phyloP scores from a whole-genome alignment of 371 early-diverging fungal genomes.

The Dichotomocladium elegans region DNA sequence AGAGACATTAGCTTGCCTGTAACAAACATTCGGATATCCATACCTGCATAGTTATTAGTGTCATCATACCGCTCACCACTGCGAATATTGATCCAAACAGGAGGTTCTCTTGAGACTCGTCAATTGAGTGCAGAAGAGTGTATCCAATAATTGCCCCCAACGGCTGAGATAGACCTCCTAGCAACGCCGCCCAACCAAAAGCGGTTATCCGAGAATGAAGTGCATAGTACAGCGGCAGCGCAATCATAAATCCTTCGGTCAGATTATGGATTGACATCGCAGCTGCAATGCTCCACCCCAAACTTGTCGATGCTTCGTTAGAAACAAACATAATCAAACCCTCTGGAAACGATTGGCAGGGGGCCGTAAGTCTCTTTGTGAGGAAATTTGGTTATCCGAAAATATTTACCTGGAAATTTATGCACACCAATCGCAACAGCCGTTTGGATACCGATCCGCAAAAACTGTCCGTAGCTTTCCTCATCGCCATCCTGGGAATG shows the following conservation, averaged over 20 bases:
- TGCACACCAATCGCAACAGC: slow-evolving; percentile 75
- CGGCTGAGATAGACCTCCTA: slow-evolving; percentile 67
- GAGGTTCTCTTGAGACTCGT: slow-evolving; percentile 36
- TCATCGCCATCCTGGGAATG: slow-evolving; percentile 11
- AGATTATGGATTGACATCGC: slow-evolving; percentile 81
- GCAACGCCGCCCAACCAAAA: slow-evolving; percentile 55
- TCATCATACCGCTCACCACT: slow-evolving; percentile 70
- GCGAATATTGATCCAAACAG: slow-evolving; percentile 53
- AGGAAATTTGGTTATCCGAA: background rate
- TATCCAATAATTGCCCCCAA: slow-evolving; percentile 60
- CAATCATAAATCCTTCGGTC: slow-evolving; percentile 77
- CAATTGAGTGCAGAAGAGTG: slow-evolving; percentile 37
- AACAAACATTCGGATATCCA: background rate
- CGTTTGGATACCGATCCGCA: slow-evolving; percentile 67
- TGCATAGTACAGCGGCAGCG: slow-evolving; percentile 70
- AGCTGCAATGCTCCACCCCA: slow-evolving; percentile 68
- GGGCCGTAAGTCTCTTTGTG: background rate
- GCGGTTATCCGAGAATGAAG: slow-evolving; percentile 59
- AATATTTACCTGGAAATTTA: slow-evolving; percentile 66
- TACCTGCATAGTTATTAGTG: slow-evolving; percentile 52
- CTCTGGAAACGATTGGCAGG: no score
- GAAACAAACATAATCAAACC: slow-evolving; percentile 75
- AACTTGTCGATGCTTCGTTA: slow-evolving; percentile 49
- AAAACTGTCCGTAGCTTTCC: slow-evolving; percentile 8
- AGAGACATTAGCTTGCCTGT: slow-evolving; percentile 1